These are phyloP conservation scores for Antitrichia curtipendula DNA, from an alignment of 225 moss, liverwort and hornwort genomes.

Conservation along the genomic window DNA sequence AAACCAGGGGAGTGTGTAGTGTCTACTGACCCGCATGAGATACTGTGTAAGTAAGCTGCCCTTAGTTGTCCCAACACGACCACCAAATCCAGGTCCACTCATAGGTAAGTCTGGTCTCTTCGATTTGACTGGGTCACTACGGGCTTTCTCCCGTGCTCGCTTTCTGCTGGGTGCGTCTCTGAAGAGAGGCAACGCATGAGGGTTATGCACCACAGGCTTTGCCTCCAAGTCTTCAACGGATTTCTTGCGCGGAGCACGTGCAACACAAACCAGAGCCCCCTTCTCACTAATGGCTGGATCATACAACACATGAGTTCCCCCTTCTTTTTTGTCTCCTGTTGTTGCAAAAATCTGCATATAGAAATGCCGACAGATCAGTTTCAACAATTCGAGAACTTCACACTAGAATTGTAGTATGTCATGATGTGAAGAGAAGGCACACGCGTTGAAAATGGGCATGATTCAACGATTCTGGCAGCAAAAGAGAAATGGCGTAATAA, in stretches of 20 bases:
- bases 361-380: background rate
- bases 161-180: slow-evolving; percentile 93
- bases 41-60: slow-evolving; percentile 97
- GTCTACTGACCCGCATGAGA: slow-evolving; percentile 72
- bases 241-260: slow-evolving; percentile 86
- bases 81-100: slow-evolving; percentile 96
- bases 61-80: slow-evolving; percentile 92
- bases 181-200: slow-evolving; percentile 94
- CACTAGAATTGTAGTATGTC: background rate
- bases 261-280: slow-evolving; percentile 89
- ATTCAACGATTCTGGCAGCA: background rate
- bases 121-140: slow-evolving; percentile 77
- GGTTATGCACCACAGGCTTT: slow-evolving; percentile 85
- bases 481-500: background rate
- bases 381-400: background rate
- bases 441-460: background rate
- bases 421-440: background rate
- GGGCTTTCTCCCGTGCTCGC: slow-evolving; percentile 91
- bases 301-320: slow-evolving; percentile 73
- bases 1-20: background rate
- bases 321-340: slow-evolving; percentile 71
- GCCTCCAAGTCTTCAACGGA: slow-evolving; percentile 85
- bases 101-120: slow-evolving; percentile 88
- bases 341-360: slow-evolving; percentile 76
- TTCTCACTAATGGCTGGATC: slow-evolving; percentile 89